Conservation (phyloP, 225 moss, liverwort and hornwort species). For the Polytrichum commune region DNA sequence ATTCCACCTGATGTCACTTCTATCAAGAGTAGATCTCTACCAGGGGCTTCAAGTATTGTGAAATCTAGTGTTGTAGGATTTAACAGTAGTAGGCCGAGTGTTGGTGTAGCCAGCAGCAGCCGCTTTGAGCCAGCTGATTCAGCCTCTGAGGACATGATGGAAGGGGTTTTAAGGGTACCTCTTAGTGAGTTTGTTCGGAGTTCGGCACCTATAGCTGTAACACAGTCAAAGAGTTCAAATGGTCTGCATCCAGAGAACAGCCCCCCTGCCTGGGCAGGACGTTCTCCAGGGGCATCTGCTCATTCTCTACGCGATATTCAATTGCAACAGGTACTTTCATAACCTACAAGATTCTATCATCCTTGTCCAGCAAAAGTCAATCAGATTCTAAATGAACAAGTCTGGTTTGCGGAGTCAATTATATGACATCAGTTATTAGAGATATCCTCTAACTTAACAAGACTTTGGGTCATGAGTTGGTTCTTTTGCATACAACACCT, state of each 20-base stretch:
- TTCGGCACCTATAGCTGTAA: conserved; percentile 72
- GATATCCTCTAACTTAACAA: no score
- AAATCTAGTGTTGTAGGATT: conserved; percentile 28
- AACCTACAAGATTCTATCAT: background rate
- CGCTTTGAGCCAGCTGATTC: conserved; percentile 18
- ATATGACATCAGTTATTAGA: no score
- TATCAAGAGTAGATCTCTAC: conserved; percentile 19
- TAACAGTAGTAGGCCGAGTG: conserved; percentile 24
- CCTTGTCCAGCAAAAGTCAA: no score
- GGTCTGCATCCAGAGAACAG: conserved; percentile 62
- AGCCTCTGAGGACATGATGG: conserved; percentile 31
- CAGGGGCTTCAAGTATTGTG: conserved; percentile 18
- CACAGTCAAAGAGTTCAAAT: conserved; percentile 27
- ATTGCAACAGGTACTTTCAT: conserved; percentile 66
- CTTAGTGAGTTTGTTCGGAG: conserved; percentile 79
- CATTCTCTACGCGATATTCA: conserved; percentile 86
- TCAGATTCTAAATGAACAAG: background rate
- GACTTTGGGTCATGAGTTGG: no score
- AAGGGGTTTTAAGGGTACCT: conserved; percentile 50
- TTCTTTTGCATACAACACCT: no score
- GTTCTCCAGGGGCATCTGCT: conserved; percentile 60
- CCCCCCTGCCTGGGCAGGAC: conserved; percentile 88
- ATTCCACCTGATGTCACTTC: conserved; percentile 24
- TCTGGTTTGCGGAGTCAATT: background rate
- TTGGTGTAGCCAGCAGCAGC: conserved; percentile 22